Evolutionary conservation across 176 grass and related monocot genomes (phyloP), one percentile per base, ranked within the genome.

Genomic region (Eragrostis nindensis): DNA sequence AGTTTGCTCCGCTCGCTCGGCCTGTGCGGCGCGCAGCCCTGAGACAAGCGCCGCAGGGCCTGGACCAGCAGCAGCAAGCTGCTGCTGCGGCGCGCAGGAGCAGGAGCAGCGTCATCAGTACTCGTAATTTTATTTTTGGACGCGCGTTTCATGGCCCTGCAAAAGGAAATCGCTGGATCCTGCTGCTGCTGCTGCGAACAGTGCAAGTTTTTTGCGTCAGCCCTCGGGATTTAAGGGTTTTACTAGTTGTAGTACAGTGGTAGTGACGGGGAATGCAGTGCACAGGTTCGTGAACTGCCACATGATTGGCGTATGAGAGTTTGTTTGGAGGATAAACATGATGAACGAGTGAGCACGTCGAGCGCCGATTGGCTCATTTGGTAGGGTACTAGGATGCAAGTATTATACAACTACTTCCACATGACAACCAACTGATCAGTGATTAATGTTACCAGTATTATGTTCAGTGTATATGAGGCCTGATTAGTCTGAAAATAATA

Each of bases 101-200:
- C 61, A 71, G 71, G 73, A 68, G 36, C 48, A 30, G 40, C 47
- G 9, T 44, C 27, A 62, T 36, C 32, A 36, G 32, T 36, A 36
- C 32, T n/a, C 1, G 81, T 68, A 64, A 44, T 54, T 71, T 71
- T 48, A 24, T 57, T 57, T 54, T 59, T 59, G 6, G 55, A 24
- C 55, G 24, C 55, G 55, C 24, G 55, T 22, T 56, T 59, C 54
- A 38, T 69, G 48, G 41, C 26, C 53, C 74, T 78, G 74, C 55
- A 16, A 71, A 78, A 78, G 22, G 66, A 78, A 78, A 63, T 77
- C 48, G 42, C 43, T 69, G 32, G 55, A 71, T 55, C 43, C 44
- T 71, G 66, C 19, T 18, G 40, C n/a, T n/a, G n/a, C 15, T 5
- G 62, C 36, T 44, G 68, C 62, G 36, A 73, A 73, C 56, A 45